Base-by-base conservation (phyloP, 768 basidiomycete species). In the Neoboletus subvelutipes region DNA sequence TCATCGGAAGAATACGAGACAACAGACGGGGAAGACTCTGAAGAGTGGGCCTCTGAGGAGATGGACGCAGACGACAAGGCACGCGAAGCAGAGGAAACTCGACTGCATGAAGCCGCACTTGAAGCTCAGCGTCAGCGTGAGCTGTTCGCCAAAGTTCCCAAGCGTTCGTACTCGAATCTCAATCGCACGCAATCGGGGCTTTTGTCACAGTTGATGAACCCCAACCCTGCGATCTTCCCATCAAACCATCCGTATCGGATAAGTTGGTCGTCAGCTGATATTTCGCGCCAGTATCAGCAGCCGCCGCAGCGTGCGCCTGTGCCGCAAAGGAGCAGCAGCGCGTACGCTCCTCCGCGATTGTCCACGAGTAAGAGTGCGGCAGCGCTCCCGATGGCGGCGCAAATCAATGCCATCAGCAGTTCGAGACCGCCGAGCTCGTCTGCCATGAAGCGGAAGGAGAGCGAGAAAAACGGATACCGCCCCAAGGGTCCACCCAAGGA, bases 171-270 rank as follows among this genome's bases (percentile, higher is more conserved):
- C 66, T 80, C 82, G 51, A 83, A 83, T 57, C 70, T 80, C 68
- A 84, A 69, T 65, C 83, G 71, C 52, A 75, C 79, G 11, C 71
- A 74, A 46, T 81, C 80, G 10, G 90, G 89, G 4, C 70, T 88
- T 42, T 73, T 91, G 52, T 82, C 82, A 28, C 83, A 83, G 68
- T 72, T 92, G 42, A 78, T 92, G 77, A 86, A 91, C 60, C 90
- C 90, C 1, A 81, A 87, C 64, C 85, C 86, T 20, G 65, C 75
- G 13, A 73, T 83, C 31, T 80, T 88, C 64, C 85, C 86, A 6
- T 69, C 71, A 1, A 78, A 75, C 40, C 86, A 86, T 68, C 82
- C 85, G 2, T 86, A 84, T 70, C 76, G 82, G 57, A 70, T 76
- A 17, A 82, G 76, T 18, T 79, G 77, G 54, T 78, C 79, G 9